A percentile compares a stretch with the other conserved stretches of the same genome.
phyloP scores from a whole-genome alignment of 1,139 yeast genomes.

The Diutina rugosa region DNA sequence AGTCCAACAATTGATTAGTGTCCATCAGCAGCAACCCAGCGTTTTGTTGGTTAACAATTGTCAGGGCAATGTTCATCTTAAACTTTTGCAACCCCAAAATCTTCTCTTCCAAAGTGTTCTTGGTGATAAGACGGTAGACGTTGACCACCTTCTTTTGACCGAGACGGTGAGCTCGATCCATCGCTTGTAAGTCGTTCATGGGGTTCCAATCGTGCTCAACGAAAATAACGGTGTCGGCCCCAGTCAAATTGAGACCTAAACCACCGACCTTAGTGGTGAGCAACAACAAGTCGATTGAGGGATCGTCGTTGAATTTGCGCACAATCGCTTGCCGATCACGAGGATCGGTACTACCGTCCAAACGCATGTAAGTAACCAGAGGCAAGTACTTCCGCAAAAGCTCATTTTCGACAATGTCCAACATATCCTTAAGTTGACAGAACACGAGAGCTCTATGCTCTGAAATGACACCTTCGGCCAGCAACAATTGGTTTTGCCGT shows the following conservation, averaged over 20 bases:
- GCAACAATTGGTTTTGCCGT: slow-evolving; percentile 18
- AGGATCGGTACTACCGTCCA: slow-evolving; percentile 93
- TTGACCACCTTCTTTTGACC: slow-evolving; percentile 97
- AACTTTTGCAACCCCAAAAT: slow-evolving; percentile 97
- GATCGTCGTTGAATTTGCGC: slow-evolving; percentile 86
- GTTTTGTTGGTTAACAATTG: slow-evolving; percentile 93
- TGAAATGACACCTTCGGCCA: slow-evolving; percentile 67
- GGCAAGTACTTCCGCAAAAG: slow-evolving; percentile 77
- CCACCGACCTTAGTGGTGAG: slow-evolving; percentile 98
- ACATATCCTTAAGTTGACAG: slow-evolving; percentile 95
- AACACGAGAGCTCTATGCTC: slow-evolving; percentile 93
- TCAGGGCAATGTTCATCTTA: slow-evolving; percentile 94
- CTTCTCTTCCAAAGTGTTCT: slow-evolving; percentile 89
- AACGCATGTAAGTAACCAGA: slow-evolving; percentile 82
- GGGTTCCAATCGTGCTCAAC: slow-evolving; percentile 99
- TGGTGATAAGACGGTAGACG: slow-evolving; percentile 85
- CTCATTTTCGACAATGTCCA: slow-evolving; percentile 90
- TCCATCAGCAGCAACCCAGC: slow-evolving; percentile 94
- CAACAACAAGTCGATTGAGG: slow-evolving; percentile 85
- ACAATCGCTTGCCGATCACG: slow-evolving; percentile 87
- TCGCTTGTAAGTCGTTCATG: slow-evolving; percentile 97
- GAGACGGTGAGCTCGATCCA: slow-evolving; percentile 97
- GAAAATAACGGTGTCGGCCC: slow-evolving; percentile 97
- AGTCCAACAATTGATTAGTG: slow-evolving; percentile 82
- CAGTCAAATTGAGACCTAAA: slow-evolving; percentile 88